Base-by-base conservation (phyloP, 108 stramenopile species). In the Skeletonema tropicum region DNA sequence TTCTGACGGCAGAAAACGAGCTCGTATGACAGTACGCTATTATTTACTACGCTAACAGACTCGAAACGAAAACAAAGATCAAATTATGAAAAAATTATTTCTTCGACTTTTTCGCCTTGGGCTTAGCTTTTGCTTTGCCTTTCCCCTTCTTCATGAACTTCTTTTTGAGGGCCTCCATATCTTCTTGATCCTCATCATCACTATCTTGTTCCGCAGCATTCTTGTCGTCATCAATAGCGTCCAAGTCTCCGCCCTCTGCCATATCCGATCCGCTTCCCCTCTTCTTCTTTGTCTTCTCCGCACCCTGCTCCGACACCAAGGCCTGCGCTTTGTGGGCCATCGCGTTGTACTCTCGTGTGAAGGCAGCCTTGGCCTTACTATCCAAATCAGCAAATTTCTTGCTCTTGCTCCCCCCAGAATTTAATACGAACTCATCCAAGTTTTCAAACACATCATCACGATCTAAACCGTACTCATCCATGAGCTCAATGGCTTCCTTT, bases 381-480 rank as follows among this genome's bases (percentile, higher is more conserved):
- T 94, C 91, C 58, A 98, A 49, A 66, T 89, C 84, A 32, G 81
- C 85, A 72, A 90, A 92, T 45, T 77, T 74, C 30, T 77, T 65
- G n/a, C 39, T 75, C 55, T 80, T 71, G 57, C 19, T 57, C n/a
- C 66, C 74, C 63, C 82, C 75, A 15, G 82, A 59, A 38, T 68
- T 83, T 68, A 97, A 41, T 3, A 68, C 26, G 57, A 93, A 87
- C 65, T 95, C 94, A 66, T 92, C 88, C 60, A 98, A 58, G 48
- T 93, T 93, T 72, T 98, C 99, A 57, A 97, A 87, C 17, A 98
- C 73, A 80, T 98, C 98, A 58, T 98, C 97, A 38, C 95, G 85
- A 67, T 87, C 92, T 41, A 99, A 72, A 5, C 99, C 99, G 80
- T 98, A 98, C 61, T 85, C 85, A 66, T 97, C 97, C 91, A 99